Percentiles rank a stretch among this genome's conserved stretches.
Evolutionary conservation across 2,329 filamentous ascomycete species (phyloP).

Genomic region (Curvularia eragrostidis): DNA sequence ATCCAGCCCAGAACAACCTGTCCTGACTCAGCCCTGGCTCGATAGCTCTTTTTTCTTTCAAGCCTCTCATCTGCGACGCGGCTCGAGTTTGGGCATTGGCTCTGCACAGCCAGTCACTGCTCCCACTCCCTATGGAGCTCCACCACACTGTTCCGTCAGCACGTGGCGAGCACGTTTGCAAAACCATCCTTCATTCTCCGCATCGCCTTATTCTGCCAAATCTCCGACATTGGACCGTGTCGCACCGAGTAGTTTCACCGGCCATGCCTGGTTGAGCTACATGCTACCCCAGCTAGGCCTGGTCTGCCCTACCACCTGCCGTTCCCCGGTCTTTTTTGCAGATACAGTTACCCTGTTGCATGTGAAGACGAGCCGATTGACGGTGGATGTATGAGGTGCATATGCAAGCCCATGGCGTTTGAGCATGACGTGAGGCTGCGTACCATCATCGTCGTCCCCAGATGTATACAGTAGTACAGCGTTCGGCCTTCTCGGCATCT

Average conservation of each 20-base stretch:
- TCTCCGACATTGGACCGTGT: slow-evolving; percentile 15
- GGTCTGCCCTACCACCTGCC: not conserved
- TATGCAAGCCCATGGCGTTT: not conserved
- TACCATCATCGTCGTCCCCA: not conserved
- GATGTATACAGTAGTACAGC: not conserved
- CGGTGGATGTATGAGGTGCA: not conserved
- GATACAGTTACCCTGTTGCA: not conserved
- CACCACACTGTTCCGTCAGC: slow-evolving; percentile 1
- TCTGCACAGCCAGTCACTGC: not conserved
- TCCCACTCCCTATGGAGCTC: not conserved
- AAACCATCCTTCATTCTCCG: not conserved
- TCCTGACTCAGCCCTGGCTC: not conserved
- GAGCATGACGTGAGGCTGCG: not conserved
- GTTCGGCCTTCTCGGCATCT: not conserved
- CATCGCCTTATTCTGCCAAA: slow-evolving; percentile 5
- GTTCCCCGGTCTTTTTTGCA: not conserved
- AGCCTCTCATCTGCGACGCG: not conserved
- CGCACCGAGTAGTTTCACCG: slow-evolving; percentile 1
- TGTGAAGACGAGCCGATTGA: not conserved
- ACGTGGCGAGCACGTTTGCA: slow-evolving; percentile 8
- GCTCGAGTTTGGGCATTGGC: not conserved
- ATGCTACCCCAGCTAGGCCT: not conserved
- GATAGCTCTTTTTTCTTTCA: slow-evolving; percentile 3
- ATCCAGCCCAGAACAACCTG: slow-evolving; percentile 12
- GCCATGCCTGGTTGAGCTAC: not conserved